Base-by-base conservation (phyloP, 2,329 filamentous ascomycete species). In the Ceratocystis variospora region DNA sequence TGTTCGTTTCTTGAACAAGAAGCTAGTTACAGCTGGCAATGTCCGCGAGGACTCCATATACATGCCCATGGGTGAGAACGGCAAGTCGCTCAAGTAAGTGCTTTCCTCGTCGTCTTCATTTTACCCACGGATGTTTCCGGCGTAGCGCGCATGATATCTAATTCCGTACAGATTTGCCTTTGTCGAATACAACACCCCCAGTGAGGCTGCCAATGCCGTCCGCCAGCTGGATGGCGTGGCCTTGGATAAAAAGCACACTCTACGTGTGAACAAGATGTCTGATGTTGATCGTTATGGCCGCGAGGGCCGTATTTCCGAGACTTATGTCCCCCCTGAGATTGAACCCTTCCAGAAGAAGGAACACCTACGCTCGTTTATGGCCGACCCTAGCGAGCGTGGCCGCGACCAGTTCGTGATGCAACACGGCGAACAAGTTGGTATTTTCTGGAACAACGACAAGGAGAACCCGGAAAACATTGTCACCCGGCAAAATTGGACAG, bases 401-500 rank as follows among this genome's bases (percentile, higher is more conserved):
- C 87, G 94, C 69, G 94, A 99, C 75, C 93, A 99, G 79, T 94
- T 97, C 72, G 89, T 89, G 75, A 91, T 97, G 84, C 96, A 89
- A 81, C 87, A 90, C 64, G 89, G 87, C 71, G 94, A 99, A 64
- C 88, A 87, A 69, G 94, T 99, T 46, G 92, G 91, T 68, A 88
- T 99, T 5, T 96, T 89, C 81, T 99, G 93, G 93, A 97, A 97
- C 80, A 96, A 95, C 81, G 94, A 96, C 78, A 93, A 88, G 77
- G 92, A 96, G 68, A 77, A 82, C 25, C 91, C 93, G 3, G 94
- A 99, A 76, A 85, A 84, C 70, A 84, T 96, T 46, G 90, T 99
- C 67, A 93, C 97, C 73, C 87, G 94, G 71, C 86, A 88, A 73
- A 89, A 95, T 81, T 99, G 94, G 94, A 99, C 94, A 68, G 94